Percentiles rank a stretch among this genome's conserved stretches.
Conservation (phyloP, 192 early-diverging fungal genomes). For the Linnemannia hyalina region DNA sequence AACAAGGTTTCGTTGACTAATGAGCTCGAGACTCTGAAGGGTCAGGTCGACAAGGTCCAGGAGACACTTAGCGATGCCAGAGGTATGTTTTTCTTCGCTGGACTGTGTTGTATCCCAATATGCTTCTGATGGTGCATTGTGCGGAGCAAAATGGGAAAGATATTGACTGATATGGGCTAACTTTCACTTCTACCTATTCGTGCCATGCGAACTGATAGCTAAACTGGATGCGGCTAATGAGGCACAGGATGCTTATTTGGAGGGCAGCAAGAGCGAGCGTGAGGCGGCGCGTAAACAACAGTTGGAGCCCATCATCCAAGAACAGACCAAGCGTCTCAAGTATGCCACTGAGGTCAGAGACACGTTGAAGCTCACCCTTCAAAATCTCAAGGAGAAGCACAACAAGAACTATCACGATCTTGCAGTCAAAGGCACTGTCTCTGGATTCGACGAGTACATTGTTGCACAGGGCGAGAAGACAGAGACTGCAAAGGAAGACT, state of each 20-base stretch:
- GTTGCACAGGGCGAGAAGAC: constrained; percentile 55
- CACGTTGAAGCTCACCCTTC: constrained; percentile 53
- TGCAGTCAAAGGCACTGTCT: constrained; percentile 73
- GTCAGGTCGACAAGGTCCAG: constrained; percentile 17
- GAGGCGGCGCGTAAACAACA: constrained; percentile 14
- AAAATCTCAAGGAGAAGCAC: constrained; percentile 70
- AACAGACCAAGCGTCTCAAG: constrained; percentile 35
- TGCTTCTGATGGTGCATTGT: background rate
- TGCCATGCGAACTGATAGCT: background rate
- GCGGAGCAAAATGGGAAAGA: background rate
- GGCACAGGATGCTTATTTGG: constrained; percentile 22
- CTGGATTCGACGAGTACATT: constrained; percentile 72
- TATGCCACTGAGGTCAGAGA: constrained; percentile 51
- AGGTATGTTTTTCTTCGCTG: constrained; percentile 2
- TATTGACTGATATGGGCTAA: background rate
- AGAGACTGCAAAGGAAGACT: constrained; percentile 19
- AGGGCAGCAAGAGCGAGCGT: constrained; percentile 32
- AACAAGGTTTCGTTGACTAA: constrained; percentile 8
- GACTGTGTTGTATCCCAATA: background rate
- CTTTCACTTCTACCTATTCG: background rate
- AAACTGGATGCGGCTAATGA: constrained; percentile 24
- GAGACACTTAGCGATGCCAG: constrained; percentile 40
- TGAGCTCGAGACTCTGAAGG: constrained; percentile 26
- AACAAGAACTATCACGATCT: constrained; percentile 83
- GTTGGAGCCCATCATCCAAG: constrained; percentile 25